Evolutionary conservation across 2,329 filamentous ascomycete species (phyloP), one percentile per base, ranked within the genome.

Genomic region (Teratosphaeria destructans): DNA sequence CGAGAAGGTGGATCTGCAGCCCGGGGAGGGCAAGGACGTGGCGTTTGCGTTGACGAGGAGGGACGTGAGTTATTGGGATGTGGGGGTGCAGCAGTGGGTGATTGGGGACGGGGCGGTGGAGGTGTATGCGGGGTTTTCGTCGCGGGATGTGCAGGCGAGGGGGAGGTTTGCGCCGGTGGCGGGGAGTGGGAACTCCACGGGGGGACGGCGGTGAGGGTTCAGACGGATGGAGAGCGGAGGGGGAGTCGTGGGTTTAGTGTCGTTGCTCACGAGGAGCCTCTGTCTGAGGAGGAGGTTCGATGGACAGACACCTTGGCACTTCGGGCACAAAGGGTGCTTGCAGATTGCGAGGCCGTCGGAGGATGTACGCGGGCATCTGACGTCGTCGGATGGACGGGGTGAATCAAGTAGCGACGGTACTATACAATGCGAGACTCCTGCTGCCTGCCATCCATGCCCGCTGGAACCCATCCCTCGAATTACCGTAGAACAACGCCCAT

Each of bases 1-100:
- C 56, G 60, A 65, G 55, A 70, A 70, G 59, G 39, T 61, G 19
- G 27, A n/a, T n/a, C 32, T 63, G 6, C 19, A 47, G 43, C 56
- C 59, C 2, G 59, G 57, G 8, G 55, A 54, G 56, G 59, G 59
- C 55, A 37, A 53, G 52, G 57, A 52, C 19, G 59, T 61, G 16
- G 57, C 56, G 6, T 63, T 63, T 37, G 54, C 55, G 16, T 52
- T 63, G n/a, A 61, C 53, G 27, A 47, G 61, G 27, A 29, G 59
- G 10, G 61, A 63, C 29, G 43, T 63, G 37, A 59, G 57, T 37
- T 57, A 55, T 35, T 63, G 61, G 61, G 61, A 63, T 32, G 71
- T 71, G 55, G 71, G 77, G 6, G 70, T 71, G 23, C 66, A 74
- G 16, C 69, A 71, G n/a, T 63, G 37, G 64, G 69, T 57, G 63